A percentile compares a stretch with the other conserved stretches of the same genome.
phyloP scores from a whole-genome alignment of 2,329 filamentous ascomycete species.

The Teratosphaeriaceae sp. region DNA sequence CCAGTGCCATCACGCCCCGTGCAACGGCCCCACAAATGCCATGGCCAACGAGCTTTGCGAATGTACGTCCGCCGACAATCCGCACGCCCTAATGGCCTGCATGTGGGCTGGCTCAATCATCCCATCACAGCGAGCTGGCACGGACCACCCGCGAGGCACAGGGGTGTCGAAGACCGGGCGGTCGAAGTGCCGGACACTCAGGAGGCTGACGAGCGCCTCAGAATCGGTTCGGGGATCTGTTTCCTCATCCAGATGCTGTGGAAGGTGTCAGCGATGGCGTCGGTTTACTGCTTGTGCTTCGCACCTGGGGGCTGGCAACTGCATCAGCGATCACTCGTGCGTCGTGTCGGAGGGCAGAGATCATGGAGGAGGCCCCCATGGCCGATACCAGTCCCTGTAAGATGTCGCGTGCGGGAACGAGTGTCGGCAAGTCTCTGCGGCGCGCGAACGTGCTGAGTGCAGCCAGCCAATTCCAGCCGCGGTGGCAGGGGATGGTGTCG shows the following conservation, averaged over 20 bases:
- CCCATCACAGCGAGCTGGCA: not conserved
- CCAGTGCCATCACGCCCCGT: too few relatives aligned
- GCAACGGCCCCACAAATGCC: too few relatives aligned
- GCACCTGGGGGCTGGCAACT: too few relatives aligned
- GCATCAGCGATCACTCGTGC: not conserved
- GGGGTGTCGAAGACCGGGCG: constrained; percentile 2
- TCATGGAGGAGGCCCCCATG: too few relatives aligned
- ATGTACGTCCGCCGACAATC: too few relatives aligned
- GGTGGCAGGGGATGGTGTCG: too few relatives aligned
- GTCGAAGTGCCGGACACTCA: not conserved
- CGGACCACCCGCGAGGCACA: not conserved
- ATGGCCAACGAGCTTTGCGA: too few relatives aligned
- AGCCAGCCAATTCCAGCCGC: too few relatives aligned
- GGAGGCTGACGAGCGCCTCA: not conserved
- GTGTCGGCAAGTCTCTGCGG: too few relatives aligned
- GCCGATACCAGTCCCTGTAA: too few relatives aligned
- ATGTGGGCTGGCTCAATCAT: constrained; percentile 1
- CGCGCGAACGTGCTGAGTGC: too few relatives aligned
- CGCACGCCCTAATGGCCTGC: not conserved
- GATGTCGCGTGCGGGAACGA: too few relatives aligned
- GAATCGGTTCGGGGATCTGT: not conserved
- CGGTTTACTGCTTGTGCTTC: not conserved
- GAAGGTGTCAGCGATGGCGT: not conserved
- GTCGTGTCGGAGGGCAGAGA: not conserved
- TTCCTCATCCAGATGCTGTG: not conserved